Evolutionary conservation across 768 basidiomycete genomes (phyloP), one percentile per base, ranked within the genome.

Genomic region (Termitomyces heimii): DNA sequence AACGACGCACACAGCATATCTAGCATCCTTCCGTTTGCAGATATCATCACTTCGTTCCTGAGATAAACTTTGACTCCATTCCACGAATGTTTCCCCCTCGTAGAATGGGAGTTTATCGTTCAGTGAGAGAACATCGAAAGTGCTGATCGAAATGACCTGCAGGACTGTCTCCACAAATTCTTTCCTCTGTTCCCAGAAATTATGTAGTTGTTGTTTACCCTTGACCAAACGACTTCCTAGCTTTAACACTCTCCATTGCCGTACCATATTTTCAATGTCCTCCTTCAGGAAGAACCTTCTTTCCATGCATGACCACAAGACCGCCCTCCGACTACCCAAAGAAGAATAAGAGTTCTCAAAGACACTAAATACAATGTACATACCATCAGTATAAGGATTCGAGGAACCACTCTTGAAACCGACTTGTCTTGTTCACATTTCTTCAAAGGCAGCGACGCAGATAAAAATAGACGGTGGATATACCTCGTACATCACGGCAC

Each of bases 261-360:
- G 10, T 5, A 62, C 59, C 54, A 73, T 67, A 2, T 61, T 44
- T 8, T 62, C 47, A 20, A 76, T 64, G 50, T 75, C 75, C 4
- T 43, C 29, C 20, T 61, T 62, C 74, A 73, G 75, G 58, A 68
- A 75, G 47, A 66, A 75, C 37, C 64, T 64, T 50, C 69, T 72
- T 28, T 54, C 10, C 65, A 66, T 5, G 61, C 46, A 47, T 66
- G 58, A 1, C 67, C 67, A 56, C 68, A 66, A 4, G 66, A 31
- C 67, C 68, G 67, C 12, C 67, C 69, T 26, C 68, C 67, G 31
- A 67, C 73, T 74, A 57, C n/a, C 26, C 22, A 26, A 37, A 16
- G 28, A 16, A 16, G 35, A 4, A 14, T 48, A 5, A 26, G n/a
- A 58, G 3, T 58, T 54, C 31, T 24, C 43, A 14, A 56, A 24